A percentile compares a stretch with the other conserved stretches of the same genome.
phyloP scores from a whole-genome alignment of 345 rosid genomes.

The Citrus sinensis region DVS_A1.0 CM039166.1:20439501-20440000 shows the following conservation, averaged over 20 bases:
- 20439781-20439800: not conserved
- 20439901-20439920: no score
- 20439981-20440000: no score
- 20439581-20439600: constrained; percentile 34
- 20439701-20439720: not conserved
- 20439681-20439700: not conserved
- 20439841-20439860: not conserved
- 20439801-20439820: not conserved
- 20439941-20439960: not conserved
- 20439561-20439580: constrained; percentile 47
- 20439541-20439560: constrained; percentile 38
- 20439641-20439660: not conserved
- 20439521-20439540: constrained; percentile 48
- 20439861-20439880: no score
- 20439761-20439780: not conserved
- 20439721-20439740: not conserved
- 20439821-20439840: not conserved
- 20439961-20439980: not conserved
- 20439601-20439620: not conserved
- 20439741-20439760: not conserved
- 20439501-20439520: constrained; percentile 28
- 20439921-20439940: no score
- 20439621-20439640: not conserved
- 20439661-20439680: no score
- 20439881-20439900: no score